Conservation (phyloP, 345 rosid genomes). For the Hibiscus trionum region DNA sequence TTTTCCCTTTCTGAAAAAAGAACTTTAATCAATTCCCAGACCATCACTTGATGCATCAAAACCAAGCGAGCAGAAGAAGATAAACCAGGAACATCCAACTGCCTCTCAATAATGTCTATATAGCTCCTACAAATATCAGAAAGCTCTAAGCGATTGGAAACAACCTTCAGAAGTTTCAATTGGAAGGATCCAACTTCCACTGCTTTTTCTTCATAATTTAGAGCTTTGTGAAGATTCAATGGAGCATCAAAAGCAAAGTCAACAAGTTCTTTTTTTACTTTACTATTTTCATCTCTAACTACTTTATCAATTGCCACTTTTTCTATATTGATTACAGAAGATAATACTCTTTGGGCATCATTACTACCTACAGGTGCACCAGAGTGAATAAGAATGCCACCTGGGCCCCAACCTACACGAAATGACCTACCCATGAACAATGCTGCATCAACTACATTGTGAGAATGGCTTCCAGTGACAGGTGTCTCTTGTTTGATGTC, state of each 20-base stretch:
- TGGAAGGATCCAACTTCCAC: slow-evolving; percentile 57
- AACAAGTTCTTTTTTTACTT: slow-evolving; percentile 62
- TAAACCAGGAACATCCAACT: slow-evolving; percentile 67
- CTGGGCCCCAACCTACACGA: slow-evolving; percentile 99
- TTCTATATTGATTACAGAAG: slow-evolving; percentile 73
- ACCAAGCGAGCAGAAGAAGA: slow-evolving; percentile 59
- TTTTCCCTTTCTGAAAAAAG: slow-evolving; percentile 74
- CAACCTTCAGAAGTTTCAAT: slow-evolving; percentile 64
- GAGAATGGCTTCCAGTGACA: slow-evolving; percentile 55
- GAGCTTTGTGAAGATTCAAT: slow-evolving; percentile 60
- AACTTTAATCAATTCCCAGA: slow-evolving; percentile 93
- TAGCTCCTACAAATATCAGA: slow-evolving; percentile 74
- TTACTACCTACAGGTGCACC: slow-evolving; percentile 53
- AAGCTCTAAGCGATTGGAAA: slow-evolving; percentile 51
- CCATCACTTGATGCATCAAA: slow-evolving; percentile 88
- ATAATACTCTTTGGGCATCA: slow-evolving; percentile 40
- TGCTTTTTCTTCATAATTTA: slow-evolving; percentile 51
- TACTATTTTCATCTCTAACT: slow-evolving; percentile 56
- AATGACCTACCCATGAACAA: slow-evolving; percentile 94
- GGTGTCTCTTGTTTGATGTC: slow-evolving; percentile 64
- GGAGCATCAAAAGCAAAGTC: slow-evolving; percentile 68
- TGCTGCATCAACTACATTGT: slow-evolving; percentile 83
- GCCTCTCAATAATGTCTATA: slow-evolving; percentile 68
- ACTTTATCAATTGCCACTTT: slow-evolving; percentile 84
- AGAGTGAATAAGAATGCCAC: slow-evolving; percentile 82